These are phyloP conservation scores for Psidium guajava DNA, from an alignment of 345 rosid species.

Conservation along the genomic window DNA sequence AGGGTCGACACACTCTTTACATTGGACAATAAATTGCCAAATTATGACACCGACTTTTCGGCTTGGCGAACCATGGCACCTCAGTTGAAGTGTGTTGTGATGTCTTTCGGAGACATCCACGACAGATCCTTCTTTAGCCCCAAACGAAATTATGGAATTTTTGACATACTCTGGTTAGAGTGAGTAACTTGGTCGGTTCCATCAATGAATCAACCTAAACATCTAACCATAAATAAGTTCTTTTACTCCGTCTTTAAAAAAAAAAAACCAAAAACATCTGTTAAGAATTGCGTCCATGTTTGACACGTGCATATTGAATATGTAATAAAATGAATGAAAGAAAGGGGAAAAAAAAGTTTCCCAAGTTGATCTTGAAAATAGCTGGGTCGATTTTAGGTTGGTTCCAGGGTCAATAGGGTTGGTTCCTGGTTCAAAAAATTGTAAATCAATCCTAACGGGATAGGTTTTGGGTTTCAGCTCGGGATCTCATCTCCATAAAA, in stretches of 20 bases:
- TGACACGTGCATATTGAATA: not conserved
- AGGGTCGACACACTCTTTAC: not conserved
- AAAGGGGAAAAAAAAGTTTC: not conserved
- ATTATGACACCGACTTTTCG: not conserved
- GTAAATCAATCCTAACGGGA: accelerated
- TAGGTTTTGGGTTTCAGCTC: accelerated
- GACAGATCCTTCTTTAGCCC: not conserved
- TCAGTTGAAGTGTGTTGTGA: not conserved
- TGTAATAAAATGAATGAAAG: not conserved
- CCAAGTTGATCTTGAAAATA: accelerated
- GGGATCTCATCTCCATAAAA: accelerated
- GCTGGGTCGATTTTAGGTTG: not conserved
- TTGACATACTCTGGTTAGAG: not conserved
- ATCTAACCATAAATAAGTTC: not conserved
- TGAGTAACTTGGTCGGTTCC: not conserved
- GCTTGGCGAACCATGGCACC: not conserved
- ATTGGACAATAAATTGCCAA: not conserved
- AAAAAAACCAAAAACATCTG: too few relatives aligned
- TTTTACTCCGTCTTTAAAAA: not conserved
- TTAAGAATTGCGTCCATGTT: not conserved
- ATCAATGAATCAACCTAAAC: not conserved
- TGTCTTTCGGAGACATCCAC: not conserved
- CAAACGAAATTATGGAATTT: not conserved
- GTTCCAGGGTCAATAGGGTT: not conserved
- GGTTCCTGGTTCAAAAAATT: not conserved